Conservation (phyloP, 139 green algal genomes). For the Closterium sp. region DNA sequence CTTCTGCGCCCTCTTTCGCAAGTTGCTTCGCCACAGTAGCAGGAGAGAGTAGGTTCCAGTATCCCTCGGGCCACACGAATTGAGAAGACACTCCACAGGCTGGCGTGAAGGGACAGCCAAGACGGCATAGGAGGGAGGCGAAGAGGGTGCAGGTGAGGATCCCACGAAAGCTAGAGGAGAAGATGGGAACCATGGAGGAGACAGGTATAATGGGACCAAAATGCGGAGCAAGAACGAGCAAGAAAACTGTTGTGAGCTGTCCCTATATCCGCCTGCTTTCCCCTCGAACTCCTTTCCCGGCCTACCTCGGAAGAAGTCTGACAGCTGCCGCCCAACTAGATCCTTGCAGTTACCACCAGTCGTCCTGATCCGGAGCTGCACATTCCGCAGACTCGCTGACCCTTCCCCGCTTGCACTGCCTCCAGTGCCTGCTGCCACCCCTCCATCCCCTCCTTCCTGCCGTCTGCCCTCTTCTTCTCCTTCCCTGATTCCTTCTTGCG, state of each 20-base stretch:
- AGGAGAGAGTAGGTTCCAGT: background rate
- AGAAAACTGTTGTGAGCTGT: too few relatives aligned
- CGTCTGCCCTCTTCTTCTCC: background rate
- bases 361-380: background rate
- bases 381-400: background rate
- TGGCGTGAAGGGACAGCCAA: background rate
- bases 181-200: background rate
- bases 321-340: background rate
- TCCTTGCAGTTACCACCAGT: background rate
- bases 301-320: background rate
- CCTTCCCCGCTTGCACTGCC: background rate
- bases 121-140: background rate
- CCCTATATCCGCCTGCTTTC: background rate
- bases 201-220: background rate
- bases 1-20: background rate
- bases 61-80: background rate
- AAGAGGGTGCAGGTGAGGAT: background rate
- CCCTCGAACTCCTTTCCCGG: background rate
- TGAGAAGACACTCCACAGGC: background rate
- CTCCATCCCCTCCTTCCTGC: background rate
- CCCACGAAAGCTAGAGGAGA: background rate
- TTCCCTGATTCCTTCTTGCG: background rate
- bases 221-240: background rate
- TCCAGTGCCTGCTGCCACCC: too few relatives aligned
- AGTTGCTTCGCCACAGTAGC: background rate